Percentiles rank a stretch among this genome's conserved stretches.
Conservation (phyloP, 352 stramenopile genomes). For the Phytophthora agathidicida region DNA sequence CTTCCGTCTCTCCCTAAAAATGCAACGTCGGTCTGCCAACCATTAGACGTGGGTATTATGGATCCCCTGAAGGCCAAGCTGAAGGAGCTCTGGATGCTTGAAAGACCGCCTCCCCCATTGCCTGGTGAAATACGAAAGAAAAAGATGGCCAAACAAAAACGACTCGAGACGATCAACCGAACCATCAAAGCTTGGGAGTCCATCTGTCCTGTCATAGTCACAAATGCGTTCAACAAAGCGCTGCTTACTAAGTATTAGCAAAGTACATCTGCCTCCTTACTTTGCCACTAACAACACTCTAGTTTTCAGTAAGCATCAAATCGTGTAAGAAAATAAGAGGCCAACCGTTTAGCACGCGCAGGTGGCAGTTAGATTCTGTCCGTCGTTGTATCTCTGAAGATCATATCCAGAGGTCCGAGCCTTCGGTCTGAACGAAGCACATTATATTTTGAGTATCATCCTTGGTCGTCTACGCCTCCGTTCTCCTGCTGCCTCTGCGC, state of each 20-base stretch:
- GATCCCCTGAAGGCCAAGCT: constrained; percentile 8
- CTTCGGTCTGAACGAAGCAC: too few species aligned
- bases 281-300: background rate
- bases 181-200: constrained; percentile 10
- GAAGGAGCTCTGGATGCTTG: constrained; percentile 1
- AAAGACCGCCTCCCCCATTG: background rate
- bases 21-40: constrained; percentile 3
- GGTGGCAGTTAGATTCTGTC: constrained; percentile 4
- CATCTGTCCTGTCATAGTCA: constrained; percentile 3
- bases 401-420: too few species aligned
- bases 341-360: background rate
- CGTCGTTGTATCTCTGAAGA: too few species aligned
- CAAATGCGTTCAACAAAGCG: constrained; percentile 15
- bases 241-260: constrained; percentile 14
- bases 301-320: background rate
- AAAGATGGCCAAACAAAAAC: constrained; percentile 7
- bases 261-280: constrained; percentile 18
- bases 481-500: too few species aligned
- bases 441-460: too few species aligned
- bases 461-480: too few species aligned
- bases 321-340: background rate
- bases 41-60: constrained; percentile 9
- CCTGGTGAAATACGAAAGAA: background rate
- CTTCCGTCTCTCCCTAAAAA: constrained; percentile 9
- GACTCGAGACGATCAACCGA: constrained; percentile 9